Evolutionary conservation across 1,139 yeast genomes (phyloP), one percentile per base, ranked within the genome.

Genomic region (Candida sanyaensis): DNA sequence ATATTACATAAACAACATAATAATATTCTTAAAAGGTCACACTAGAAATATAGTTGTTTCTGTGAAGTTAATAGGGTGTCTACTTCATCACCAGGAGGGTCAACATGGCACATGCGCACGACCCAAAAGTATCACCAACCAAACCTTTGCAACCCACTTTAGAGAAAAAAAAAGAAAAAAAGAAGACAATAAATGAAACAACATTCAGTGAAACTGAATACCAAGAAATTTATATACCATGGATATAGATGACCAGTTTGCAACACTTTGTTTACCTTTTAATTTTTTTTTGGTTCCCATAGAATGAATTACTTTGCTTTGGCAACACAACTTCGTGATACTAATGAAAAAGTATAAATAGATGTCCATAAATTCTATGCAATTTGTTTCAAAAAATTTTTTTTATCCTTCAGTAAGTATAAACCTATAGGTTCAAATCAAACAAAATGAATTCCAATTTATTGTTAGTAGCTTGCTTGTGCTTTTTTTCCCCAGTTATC

Each of bases 201-300:
- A 17, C 21, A 17, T 17, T 3, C 21, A 17, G 21, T 17, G 21
- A 17, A 17, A 17, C 2, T 5, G 32, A 29, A 9, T 29, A 7
- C 32, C n/a, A 29, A 29, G 32, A 29, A 29, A 29, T 4, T 29
- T 29, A 9, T 8, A 29, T 29, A 29, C n/a, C 6, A 29, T 10
- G 30, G n/a, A 29, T 11, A 29, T 5, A 12, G n/a, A 31, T 31
- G 33, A n/a, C 33, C 7, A 17, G 39, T 44, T 44, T 30, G 44
- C 47, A 44, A 41, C 47, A 38, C 31, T 34, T 37, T 43, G 46
- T 33, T 43, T 43, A 33, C 46, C 23, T 23, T 32, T 23, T 21
- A 17, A 17, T 28, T 7, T 6, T n/a, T n/a, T 13, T 39, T 30
- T 39, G n/a, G 26, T n/a, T 28, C 29, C 32, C 32, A 13, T n/a